A percentile compares a stretch with the other conserved stretches of the same genome.
phyloP scores from a whole-genome alignment of 129 eudicot species.

The Pulicaria dysenterica region DNA sequence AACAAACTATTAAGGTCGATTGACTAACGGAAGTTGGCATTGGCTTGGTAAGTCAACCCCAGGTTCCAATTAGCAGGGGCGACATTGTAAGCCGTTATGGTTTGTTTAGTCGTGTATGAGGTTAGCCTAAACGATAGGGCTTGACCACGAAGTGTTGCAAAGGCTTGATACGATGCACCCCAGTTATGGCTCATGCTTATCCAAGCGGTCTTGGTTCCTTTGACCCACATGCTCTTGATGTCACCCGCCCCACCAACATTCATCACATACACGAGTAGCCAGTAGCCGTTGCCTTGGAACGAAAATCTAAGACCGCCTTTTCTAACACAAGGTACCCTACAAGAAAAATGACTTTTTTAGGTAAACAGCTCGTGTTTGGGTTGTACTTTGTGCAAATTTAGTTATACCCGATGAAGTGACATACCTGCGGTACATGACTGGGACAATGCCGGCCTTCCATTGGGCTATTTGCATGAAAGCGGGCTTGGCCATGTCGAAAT shows the following conservation, averaged over 20 bases:
- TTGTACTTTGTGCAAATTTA: neutral
- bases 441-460: conserved; percentile 87
- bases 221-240: conserved; percentile 68
- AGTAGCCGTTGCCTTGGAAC: conserved; percentile 75
- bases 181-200: conserved; percentile 91
- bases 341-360: neutral
- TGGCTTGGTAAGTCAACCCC: conserved; percentile 68
- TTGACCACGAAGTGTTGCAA: conserved; percentile 66
- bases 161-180: conserved; percentile 93
- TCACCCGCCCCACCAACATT: conserved; percentile 97
- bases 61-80: conserved; percentile 74
- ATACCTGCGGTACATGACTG: conserved; percentile 79
- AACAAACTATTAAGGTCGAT: neutral
- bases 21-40: conserved; percentile 57
- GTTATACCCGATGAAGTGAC: neutral
- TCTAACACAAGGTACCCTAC: conserved; percentile 69
- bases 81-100: conserved; percentile 71
- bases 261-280: conserved; percentile 79
- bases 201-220: conserved; percentile 90
- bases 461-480: conserved; percentile 87
- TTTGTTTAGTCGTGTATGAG: conserved; percentile 60
- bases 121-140: conserved; percentile 71
- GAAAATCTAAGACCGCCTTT: conserved; percentile 64
- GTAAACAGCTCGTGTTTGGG: neutral
- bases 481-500: conserved; percentile 91